Base-by-base conservation (phyloP, 768 basidiomycete species). In the Pleurotus citrinopileatus region DNA sequence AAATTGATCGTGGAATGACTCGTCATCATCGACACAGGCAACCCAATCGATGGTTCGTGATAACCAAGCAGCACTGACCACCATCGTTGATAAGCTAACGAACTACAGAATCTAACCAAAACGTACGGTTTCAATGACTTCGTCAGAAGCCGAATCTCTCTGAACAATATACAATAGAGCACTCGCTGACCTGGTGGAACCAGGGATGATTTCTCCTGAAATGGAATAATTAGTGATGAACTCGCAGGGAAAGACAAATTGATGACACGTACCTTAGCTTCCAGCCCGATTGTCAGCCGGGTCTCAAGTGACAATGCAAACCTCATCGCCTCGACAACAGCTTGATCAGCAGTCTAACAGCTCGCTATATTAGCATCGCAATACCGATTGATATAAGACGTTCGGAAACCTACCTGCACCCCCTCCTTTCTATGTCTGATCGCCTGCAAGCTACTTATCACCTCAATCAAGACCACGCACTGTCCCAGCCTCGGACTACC, bases 71-170 rank as follows among this genome's bases (percentile, higher is more conserved):
- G 74, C 72, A 45, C 80, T 79, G 48, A 53, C 26, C 55, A 38
- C 28, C 9, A 34, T 40, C 42, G 28, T 54, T 4, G 36, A 42
- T 9, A 6, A 23, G 23, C 38, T 9, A 22, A n/a, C 23, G 26
- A 9, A 19, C 37, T 20, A 54, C 38, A 48, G 12, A 46, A n/a
- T 17, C 6, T 12, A 45, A 25, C 42, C n/a, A 29, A 29, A 23
- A 64, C 82, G 38, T 66, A 89, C 87, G 75, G 65, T 65, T 85
- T 88, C 23, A 85, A 63, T 0, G 87, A 87, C 45, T 80, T 75
- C 1, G 82, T 84, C 4, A 86, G 60, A 4, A 87, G 67, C 48
- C 89, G 71, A 29, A 88, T 78, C 61, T 89, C 84, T 1, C 80
- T 73, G 47, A 91, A 80, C 4, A 92, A 66, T 17, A 80, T 71